Evolutionary conservation across 2,329 filamentous ascomycete species (phyloP), one percentile per base, ranked within the genome.

Genomic region (Pseudogymnoascus pannorum): DNA sequence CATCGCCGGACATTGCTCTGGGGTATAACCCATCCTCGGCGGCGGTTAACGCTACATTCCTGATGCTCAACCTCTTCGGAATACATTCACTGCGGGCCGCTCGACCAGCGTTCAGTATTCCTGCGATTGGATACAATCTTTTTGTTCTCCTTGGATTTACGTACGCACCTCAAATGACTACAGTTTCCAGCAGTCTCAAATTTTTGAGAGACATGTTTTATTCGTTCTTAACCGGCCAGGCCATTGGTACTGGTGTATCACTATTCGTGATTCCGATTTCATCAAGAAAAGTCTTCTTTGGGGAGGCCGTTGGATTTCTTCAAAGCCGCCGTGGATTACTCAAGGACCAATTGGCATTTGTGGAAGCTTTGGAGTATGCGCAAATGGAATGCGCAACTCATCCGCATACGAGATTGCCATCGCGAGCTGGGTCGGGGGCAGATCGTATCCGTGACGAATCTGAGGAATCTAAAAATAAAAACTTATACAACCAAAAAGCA

Each of bases 11-110:
- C 2, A 69, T 72, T 9, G 71, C 73, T 12, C 60, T 69, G 11
- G 74, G 72, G 18, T 91, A 91, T 74, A 90, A 89, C 68, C 83
- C 86, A 3, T 87, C 86, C 31, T 87, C 88, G 31, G 84, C 84
- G 1, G 86, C 81, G 0, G 87, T 91, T 0, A 83, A 83, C 59
- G 87, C 75, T 0, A 74, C 89, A 1, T 91, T 86, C 83, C 76
- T 91, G 2, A 86, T 90, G 70, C 79, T 84, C 64, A 81, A 84
- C 68, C 85, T 88, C 58, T 91, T 85, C 75, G 67, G 84, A 9
- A 79, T 84, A 65, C 89, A 88, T 68, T 75, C 81, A 1, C 67
- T 88, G 22, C 82, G 87, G 48, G 86, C 87, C 14, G 85, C 83
- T 65, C 79, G 81, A 44, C 86, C 86, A 4, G 82, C 86, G 64